These are phyloP conservation scores for Claviceps citrina DNA, from an alignment of 2,329 filamentous ascomycete species.

Conservation along the genomic window DNA sequence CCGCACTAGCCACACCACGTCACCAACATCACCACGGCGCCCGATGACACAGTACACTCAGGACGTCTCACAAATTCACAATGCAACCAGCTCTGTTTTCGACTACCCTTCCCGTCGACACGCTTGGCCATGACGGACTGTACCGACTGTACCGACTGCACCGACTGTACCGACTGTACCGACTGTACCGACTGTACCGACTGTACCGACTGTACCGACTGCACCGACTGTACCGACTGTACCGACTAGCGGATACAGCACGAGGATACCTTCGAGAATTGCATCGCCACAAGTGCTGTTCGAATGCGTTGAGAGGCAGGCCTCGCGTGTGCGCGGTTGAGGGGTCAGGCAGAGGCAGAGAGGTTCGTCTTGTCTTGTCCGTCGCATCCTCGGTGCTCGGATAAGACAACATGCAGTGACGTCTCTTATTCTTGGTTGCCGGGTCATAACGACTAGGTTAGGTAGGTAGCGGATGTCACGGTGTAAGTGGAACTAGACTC, in stretches of 20 bases:
- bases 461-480: not conserved
- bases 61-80: slow-evolving; percentile 6
- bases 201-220: no score
- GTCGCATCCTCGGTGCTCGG: not conserved
- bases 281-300: not conserved
- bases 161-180: no score
- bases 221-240: no score
- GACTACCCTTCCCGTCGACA: not conserved
- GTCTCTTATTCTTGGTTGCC: not conserved
- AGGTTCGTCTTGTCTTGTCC: not conserved
- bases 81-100: not conserved
- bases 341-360: no score
- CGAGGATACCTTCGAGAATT: not conserved
- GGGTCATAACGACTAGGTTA: no score
- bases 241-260: no score
- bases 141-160: no score
- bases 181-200: no score
- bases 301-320: not conserved
- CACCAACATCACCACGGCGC: slow-evolving; percentile 9
- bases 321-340: not conserved
- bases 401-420: not conserved
- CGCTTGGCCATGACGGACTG: no score
- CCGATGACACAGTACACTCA: slow-evolving; percentile 2
- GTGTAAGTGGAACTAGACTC: not conserved
- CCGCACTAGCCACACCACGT: slow-evolving; percentile 4